Evolutionary conservation across 2,329 filamentous ascomycete species (phyloP).

Genomic region (Keithomyces neogunnii): DNA sequence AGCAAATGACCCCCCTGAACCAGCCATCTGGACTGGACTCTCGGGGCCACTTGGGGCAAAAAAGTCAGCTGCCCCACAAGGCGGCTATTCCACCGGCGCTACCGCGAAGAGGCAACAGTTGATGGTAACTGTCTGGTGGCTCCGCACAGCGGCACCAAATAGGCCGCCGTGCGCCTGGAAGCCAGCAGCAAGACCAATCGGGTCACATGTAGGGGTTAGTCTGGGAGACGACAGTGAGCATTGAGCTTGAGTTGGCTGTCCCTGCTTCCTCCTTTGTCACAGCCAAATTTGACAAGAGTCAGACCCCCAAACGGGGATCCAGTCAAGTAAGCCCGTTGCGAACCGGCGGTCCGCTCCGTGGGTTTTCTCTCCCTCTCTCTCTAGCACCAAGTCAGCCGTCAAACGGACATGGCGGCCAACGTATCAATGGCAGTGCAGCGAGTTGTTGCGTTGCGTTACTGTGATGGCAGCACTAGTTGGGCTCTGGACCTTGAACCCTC

Average conservation of each 20-base stretch:
- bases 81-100: constrained; percentile 9
- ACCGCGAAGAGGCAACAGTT: neutral
- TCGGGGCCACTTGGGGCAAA: constrained; percentile 8
- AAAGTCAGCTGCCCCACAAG: constrained; percentile 24
- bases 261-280: too few species aligned
- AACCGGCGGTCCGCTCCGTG: neutral
- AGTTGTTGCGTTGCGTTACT: neutral
- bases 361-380: too few species aligned
- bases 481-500: neutral
- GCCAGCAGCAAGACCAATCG: neutral
- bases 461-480: neutral
- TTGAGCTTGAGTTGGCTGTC: too few species aligned
- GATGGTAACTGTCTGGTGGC: neutral
- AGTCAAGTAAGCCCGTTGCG: neutral
- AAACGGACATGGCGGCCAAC: neutral
- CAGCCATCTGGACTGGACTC: neutral
- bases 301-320: too few species aligned
- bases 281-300: too few species aligned
- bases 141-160: neutral
- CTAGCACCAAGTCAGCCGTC: too few species aligned
- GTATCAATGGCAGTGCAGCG: neutral
- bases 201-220: too few species aligned
- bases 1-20: neutral
- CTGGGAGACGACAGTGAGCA: too few species aligned
- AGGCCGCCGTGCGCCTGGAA: neutral